Evolutionary conservation across 2,329 filamentous ascomycete species (phyloP).

Genomic region (Aspergillus fijiensis): DNA sequence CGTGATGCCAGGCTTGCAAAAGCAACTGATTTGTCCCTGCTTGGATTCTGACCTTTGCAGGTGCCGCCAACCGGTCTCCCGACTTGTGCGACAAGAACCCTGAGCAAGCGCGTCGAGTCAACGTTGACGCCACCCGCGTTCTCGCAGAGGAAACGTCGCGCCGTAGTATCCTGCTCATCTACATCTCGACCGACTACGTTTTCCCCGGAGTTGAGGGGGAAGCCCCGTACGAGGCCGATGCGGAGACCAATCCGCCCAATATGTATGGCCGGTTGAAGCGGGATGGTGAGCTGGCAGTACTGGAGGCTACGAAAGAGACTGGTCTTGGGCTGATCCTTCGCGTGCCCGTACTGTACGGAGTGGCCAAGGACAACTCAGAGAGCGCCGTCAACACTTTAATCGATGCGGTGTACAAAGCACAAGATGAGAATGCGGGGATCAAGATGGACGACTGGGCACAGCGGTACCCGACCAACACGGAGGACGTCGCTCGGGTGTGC

Average conservation of each 20-base stretch:
- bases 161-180: constrained; percentile 55
- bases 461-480: constrained; percentile 84
- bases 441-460: constrained; percentile 85
- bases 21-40: constrained; percentile 1
- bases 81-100: constrained; percentile 82
- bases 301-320: constrained; percentile 57
- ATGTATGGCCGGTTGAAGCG: constrained; percentile 74
- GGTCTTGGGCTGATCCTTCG: constrained; percentile 69
- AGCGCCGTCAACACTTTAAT: constrained; percentile 82
- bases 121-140: constrained; percentile 67
- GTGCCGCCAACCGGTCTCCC: constrained; percentile 83
- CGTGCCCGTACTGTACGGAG: constrained; percentile 81
- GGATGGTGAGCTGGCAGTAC: constrained; percentile 68
- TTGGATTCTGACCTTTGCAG: constrained; percentile 43
- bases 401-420: constrained; percentile 71
- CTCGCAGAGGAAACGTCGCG: constrained; percentile 67
- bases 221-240: constrained; percentile 72
- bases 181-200: constrained; percentile 72
- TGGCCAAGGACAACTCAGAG: constrained; percentile 68
- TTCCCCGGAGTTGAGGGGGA: constrained; percentile 78
- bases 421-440: constrained; percentile 60
- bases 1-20: constrained; percentile 28
- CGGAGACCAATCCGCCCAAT: constrained; percentile 69
- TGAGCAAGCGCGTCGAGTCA: constrained; percentile 69
- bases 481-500: constrained; percentile 78